These are phyloP conservation scores for Zymoseptoria ardabiliae DNA, from an alignment of 2,329 filamentous ascomycete species.

Conservation along the genomic window DNA sequence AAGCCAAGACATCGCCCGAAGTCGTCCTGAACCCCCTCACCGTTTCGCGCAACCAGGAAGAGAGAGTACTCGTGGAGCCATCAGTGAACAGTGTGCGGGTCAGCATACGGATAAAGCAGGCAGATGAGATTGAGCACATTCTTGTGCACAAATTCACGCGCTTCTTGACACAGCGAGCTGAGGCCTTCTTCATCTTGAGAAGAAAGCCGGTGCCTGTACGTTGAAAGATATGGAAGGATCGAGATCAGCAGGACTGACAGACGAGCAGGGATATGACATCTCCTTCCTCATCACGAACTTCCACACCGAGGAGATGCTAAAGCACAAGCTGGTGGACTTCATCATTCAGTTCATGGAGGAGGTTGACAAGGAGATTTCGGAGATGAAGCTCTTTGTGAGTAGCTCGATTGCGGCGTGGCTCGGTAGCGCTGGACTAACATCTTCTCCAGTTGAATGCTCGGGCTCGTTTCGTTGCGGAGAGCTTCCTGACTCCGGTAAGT, in stretches of 20 bases:
- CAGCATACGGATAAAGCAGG: constrained; percentile 98
- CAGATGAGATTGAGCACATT: constrained; percentile 97
- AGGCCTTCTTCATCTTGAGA: constrained; percentile 92
- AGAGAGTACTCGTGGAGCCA: constrained; percentile 91
- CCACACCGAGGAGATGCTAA: constrained; percentile 97
- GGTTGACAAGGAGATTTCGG: constrained; percentile 98
- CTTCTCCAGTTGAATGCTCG: constrained; percentile 74
- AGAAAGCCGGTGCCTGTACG: constrained; percentile 88
- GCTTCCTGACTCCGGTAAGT: constrained; percentile 86
- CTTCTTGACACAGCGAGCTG: constrained; percentile 91
- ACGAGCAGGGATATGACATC: constrained; percentile 81
- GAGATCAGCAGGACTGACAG: constrained; percentile 10
- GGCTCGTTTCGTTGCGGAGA: constrained; percentile 95
- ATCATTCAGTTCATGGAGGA: constrained; percentile 99
- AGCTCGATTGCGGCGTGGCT: not conserved
- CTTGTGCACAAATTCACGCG: constrained; percentile 97
- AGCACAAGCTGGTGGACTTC: constrained; percentile 98
- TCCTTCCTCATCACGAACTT: constrained; percentile 98
- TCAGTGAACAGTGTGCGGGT: constrained; percentile 95
- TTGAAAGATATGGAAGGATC: not conserved
- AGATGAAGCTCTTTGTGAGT: constrained; percentile 99
- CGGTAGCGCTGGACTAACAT: constrained; percentile 23
- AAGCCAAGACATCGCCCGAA: constrained; percentile 87
- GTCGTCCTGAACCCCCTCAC: constrained; percentile 85
- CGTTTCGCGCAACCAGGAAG: constrained; percentile 91